These are phyloP conservation scores for Cystofilobasidium capitatum DNA, from an alignment of 768 basidiomycete species.

Conservation along the genomic window DNA sequence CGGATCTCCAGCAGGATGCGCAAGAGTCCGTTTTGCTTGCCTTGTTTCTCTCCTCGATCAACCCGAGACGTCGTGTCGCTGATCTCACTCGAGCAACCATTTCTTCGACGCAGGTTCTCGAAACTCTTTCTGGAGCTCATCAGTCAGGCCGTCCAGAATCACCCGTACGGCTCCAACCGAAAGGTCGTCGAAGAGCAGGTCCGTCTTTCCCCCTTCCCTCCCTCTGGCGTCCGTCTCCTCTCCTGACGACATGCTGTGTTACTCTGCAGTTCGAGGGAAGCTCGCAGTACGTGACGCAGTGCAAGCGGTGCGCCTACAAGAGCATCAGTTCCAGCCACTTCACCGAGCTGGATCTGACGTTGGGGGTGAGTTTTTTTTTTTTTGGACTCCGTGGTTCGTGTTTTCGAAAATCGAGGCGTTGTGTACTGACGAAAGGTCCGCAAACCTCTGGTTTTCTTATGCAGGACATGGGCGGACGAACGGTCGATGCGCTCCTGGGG, in stretches of 20 bases:
- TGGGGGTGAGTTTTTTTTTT: constrained; percentile 49
- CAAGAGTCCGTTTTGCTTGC: constrained; percentile 59
- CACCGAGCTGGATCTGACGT: constrained; percentile 76
- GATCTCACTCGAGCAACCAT: neutral
- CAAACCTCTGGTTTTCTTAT: neutral
- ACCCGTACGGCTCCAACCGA: constrained; percentile 53
- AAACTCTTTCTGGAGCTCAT: constrained; percentile 89
- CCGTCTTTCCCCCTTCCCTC: constrained; percentile 22
- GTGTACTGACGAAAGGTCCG: neutral
- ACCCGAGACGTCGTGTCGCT: neutral
- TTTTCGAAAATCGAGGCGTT: neutral
- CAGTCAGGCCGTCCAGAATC: constrained; percentile 77
- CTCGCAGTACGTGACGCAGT: constrained; percentile 69
- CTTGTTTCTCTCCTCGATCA: neutral
- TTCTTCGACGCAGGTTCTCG: constrained; percentile 57
- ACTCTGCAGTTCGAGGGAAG: constrained; percentile 70
- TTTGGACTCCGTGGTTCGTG: neutral
- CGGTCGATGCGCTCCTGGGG: constrained; percentile 45
- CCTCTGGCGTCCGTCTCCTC: neutral
- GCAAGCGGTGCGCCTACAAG: constrained; percentile 57
- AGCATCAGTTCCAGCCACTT: constrained; percentile 55
- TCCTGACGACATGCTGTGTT: constrained; percentile 12
- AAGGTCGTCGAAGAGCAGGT: constrained; percentile 68
- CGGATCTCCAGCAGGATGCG: constrained; percentile 88
- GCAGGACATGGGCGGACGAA: constrained; percentile 63